These are phyloP conservation scores for Botrytis cinerea DNA, from an alignment of 2,329 filamentous ascomycete genomes.

Conservation along the genomic window DNA sequence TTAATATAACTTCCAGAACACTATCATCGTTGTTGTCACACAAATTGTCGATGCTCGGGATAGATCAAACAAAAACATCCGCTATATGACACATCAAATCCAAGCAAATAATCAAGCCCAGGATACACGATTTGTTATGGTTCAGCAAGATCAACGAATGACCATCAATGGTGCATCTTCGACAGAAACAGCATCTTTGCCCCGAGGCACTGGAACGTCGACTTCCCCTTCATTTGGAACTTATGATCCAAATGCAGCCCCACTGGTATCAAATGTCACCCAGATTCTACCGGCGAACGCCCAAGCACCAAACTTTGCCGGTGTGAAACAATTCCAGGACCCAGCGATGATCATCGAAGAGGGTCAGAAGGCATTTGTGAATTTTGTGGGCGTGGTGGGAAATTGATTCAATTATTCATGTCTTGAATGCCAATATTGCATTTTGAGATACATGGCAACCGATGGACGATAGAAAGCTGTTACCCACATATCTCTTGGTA, in stretches of 20 bases:
- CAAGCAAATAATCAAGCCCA: slow-evolving; percentile 30
- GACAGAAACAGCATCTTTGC: slow-evolving; percentile 14
- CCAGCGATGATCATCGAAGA: slow-evolving; percentile 35
- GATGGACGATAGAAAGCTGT: too few relatives aligned
- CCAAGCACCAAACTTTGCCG: slow-evolving; percentile 28
- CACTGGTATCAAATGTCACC: slow-evolving; percentile 23
- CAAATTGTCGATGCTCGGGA: slow-evolving; percentile 35
- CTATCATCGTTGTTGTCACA: slow-evolving; percentile 37
- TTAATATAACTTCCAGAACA: slow-evolving; percentile 34
- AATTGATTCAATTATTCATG: not conserved
- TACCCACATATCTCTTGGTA: not conserved
- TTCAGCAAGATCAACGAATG: slow-evolving; percentile 30
- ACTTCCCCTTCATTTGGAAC: slow-evolving; percentile 1
- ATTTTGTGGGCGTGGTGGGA: slow-evolving; percentile 15
- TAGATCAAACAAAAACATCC: slow-evolving; percentile 29
- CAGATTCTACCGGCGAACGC: slow-evolving; percentile 32
- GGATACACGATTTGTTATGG: slow-evolving; percentile 29
- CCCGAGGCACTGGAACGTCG: slow-evolving; percentile 2
- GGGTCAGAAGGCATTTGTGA: slow-evolving; percentile 31
- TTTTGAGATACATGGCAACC: not conserved
- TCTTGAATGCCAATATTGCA: not conserved
- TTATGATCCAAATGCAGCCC: slow-evolving; percentile 26
- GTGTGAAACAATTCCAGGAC: slow-evolving; percentile 27
- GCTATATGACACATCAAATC: slow-evolving; percentile 37
- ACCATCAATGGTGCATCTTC: slow-evolving; percentile 20